Percentiles rank a stretch among this genome's conserved stretches.
These are phyloP conservation scores for Catenaria anguillulae DNA, from an alignment of 371 early-diverging fungal genomes.

Conservation along the genomic window DNA sequence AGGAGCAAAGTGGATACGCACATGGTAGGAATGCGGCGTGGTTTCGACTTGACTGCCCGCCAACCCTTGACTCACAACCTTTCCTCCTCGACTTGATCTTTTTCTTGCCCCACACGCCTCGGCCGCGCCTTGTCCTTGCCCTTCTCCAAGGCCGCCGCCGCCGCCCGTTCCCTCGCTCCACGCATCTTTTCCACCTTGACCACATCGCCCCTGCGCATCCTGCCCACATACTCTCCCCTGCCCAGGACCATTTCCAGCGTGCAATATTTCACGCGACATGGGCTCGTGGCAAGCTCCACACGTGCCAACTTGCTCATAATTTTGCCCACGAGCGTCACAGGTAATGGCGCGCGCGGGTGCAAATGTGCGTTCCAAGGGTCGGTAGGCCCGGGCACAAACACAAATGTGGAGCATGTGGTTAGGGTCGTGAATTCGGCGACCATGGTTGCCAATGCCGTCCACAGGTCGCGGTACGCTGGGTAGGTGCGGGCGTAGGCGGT, in stretches of 20 bases:
- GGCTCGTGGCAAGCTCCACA: conserved; percentile 57
- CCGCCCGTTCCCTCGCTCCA: no score
- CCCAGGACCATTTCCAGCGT: conserved; percentile 74
- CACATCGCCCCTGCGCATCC: background rate
- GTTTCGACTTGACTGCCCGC: no score
- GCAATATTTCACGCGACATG: conserved; percentile 69
- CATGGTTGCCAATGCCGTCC: conserved; percentile 52
- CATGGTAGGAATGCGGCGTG: no score
- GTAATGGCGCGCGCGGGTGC: conserved; percentile 60
- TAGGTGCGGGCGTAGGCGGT: background rate
- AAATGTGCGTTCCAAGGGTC: conserved; percentile 64
- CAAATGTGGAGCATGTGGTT: conserved; percentile 49
- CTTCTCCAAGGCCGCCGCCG: no score
- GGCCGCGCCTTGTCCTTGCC: no score
- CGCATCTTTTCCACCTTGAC: conserved; percentile 10
- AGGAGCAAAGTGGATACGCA: conserved; percentile 17
- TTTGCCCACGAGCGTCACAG: conserved; percentile 45
- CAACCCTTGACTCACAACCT: no score
- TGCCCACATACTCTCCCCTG: conserved; percentile 54
- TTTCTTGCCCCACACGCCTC: no score
- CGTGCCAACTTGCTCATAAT: conserved; percentile 39
- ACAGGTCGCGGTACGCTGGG: conserved; percentile 41
- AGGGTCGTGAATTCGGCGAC: conserved; percentile 53
- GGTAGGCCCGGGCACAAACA: conserved; percentile 76
- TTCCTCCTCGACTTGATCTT: no score